Conservation (phyloP, 805 yeast genomes). For the Candida peoriensis region DNA sequence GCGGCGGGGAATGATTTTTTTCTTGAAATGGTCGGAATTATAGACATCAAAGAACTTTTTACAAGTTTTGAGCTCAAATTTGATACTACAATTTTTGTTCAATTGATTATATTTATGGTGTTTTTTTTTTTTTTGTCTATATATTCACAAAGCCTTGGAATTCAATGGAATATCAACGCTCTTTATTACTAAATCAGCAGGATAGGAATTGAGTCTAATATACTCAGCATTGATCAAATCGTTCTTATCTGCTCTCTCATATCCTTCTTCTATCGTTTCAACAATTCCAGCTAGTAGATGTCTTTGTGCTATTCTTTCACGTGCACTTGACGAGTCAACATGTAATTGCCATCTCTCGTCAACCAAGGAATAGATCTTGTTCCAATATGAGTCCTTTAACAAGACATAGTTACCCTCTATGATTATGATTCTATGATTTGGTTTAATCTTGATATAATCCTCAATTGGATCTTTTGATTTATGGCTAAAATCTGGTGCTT, state of each 20-base stretch:
- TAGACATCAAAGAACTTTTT: too few relatives aligned
- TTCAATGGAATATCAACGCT: too few relatives aligned
- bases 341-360: constrained; percentile 12
- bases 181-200: constrained; percentile 1
- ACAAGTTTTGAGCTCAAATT: neutral
- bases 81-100: neutral
- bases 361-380: constrained; percentile 6
- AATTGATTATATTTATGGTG: neutral
- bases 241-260: constrained; percentile 42
- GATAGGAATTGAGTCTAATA: neutral
- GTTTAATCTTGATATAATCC: constrained; percentile 6
- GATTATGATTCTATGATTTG: constrained; percentile 12
- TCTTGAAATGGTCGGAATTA: too few relatives aligned
- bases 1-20: too few relatives aligned
- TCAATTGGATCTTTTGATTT: constrained; percentile 14
- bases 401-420: constrained; percentile 17
- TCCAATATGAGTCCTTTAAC: constrained; percentile 15
- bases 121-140: neutral
- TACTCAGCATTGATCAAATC: constrained; percentile 57
- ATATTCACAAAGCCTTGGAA: neutral
- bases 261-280: constrained; percentile 42
- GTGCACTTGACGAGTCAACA: constrained; percentile 22
- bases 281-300: constrained; percentile 61
- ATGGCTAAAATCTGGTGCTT: constrained; percentile 17
- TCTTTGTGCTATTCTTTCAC: constrained; percentile 67